Evolutionary conservation across 2,329 filamentous ascomycete species (phyloP), one percentile per base, ranked within the genome.

Genomic region (Hymenoscyphus repandus): DNA sequence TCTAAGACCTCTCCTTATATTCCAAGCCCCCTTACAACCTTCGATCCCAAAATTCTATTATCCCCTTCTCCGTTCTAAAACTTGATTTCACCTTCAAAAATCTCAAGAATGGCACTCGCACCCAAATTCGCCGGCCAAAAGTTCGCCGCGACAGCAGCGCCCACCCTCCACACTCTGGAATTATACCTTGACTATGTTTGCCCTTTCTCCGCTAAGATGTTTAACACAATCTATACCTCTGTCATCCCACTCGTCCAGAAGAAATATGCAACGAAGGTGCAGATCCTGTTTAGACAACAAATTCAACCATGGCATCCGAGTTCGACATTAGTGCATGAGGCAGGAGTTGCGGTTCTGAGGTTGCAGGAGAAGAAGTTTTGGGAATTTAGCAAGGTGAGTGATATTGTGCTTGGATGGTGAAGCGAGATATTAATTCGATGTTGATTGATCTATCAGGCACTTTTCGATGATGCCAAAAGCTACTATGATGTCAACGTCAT

Each of bases 221-320:
- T 93, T 79, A 80, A 83, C 56, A 92, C 87, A 2, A 71, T 96
- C 61, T 84, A 85, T 70, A 73, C 69, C 51, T 70, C 74, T 30
- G 79, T 95, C 52, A 74, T 80, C 53, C 85, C 88, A 1, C 68
- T 80, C 43, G 75, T 95, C 60, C 74, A 77, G 54, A 62, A 74
- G 45, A 82, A 83, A 62, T 83, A 86, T 57, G 61, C 72, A 20
- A 56, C 54, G 53, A 77, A 76, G 54, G 72, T 96, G 2, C 78
- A 87, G 61, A 75, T 95, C 60, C 80, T 97, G 64, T 88, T 96
- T 75, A 86, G 91, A 45, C 91, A 92, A 68, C 90, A 96, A 68
- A 82, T 96, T 63, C 90, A 96, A 73, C 90, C 90, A 12, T 96
- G 92, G 92, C 91, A 97, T 71, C 92, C 92, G 1, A 90, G 86